phyloP scores from a whole-genome alignment of 2,329 filamentous ascomycete genomes.

The Xylariaceae sp. region DNA sequence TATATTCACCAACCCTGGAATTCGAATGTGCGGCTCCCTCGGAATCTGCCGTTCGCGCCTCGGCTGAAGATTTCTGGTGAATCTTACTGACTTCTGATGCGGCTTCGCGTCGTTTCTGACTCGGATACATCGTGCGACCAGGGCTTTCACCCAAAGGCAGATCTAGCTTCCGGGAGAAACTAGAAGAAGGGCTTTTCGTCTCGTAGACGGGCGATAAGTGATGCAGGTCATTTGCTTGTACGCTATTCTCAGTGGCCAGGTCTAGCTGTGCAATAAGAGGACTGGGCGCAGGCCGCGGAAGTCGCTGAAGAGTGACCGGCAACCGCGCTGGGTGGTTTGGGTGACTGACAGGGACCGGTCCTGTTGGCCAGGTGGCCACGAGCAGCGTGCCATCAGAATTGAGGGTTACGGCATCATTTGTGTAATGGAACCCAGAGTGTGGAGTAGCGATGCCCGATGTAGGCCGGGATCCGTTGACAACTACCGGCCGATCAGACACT shows the following conservation, averaged over 20 bases:
- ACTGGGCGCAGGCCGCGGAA: slow-evolving; percentile 43
- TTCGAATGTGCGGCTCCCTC: slow-evolving; percentile 26
- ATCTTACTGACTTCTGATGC: slow-evolving; percentile 23
- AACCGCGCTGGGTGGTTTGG: slow-evolving; percentile 1
- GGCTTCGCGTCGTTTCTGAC: slow-evolving; percentile 20
- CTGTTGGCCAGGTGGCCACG: slow-evolving; percentile 22
- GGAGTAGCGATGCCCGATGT: slow-evolving; percentile 11
- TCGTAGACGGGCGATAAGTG: slow-evolving; percentile 72
- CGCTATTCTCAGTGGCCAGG: slow-evolving; percentile 46
- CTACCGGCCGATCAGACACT: slow-evolving; percentile 43
- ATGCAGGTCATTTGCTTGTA: slow-evolving; percentile 42
- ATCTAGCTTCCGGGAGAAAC: slow-evolving; percentile 52
- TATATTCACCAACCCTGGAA: slow-evolving; percentile 38
- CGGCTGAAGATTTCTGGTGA: slow-evolving; percentile 31
- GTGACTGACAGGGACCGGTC: background rate
- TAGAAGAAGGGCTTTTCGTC: slow-evolving; percentile 66
- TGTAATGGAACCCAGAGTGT: slow-evolving; percentile 22
- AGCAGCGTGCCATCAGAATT: slow-evolving; percentile 20
- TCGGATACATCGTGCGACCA: slow-evolving; percentile 7
- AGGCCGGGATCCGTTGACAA: slow-evolving; percentile 39
- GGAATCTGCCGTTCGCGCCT: slow-evolving; percentile 22
- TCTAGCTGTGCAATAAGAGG: slow-evolving; percentile 53
- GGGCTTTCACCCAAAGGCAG: slow-evolving; percentile 30
- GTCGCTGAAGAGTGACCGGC: slow-evolving; percentile 22
- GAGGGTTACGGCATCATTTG: slow-evolving; percentile 33